Conservation (phyloP, 495 filamentous ascomycete species). For the Neurospora sp. region DNA sequence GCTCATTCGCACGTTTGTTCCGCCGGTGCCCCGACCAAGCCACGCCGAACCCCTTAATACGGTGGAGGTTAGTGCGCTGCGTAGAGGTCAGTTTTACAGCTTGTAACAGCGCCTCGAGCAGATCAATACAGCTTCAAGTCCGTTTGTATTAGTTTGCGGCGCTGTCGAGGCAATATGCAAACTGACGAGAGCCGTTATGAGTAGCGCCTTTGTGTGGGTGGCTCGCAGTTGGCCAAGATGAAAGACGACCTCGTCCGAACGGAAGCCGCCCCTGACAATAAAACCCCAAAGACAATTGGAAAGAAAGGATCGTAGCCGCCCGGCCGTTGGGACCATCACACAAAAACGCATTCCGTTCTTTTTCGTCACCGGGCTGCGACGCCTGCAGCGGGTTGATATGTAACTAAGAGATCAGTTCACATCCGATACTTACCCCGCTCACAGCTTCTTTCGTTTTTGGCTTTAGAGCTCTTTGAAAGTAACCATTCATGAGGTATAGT, state of each 20-base stretch:
- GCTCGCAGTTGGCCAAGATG: not conserved
- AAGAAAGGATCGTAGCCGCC: not conserved
- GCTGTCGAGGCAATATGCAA: not conserved
- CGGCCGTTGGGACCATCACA: not conserved
- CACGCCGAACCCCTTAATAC: not conserved
- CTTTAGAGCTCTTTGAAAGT: not conserved
- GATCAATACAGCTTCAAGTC: not conserved
- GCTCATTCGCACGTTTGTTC: not conserved
- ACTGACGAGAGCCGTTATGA: not conserved
- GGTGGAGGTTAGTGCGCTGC: not conserved
- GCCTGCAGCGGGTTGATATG: not conserved
- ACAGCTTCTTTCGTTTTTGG: not conserved
- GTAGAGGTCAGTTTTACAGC: not conserved
- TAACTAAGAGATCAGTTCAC: not conserved
- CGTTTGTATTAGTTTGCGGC: not conserved
- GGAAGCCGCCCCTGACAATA: not conserved
- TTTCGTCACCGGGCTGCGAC: not conserved
- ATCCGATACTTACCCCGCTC: not conserved
- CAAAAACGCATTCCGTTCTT: not conserved
- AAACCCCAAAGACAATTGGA: not conserved
- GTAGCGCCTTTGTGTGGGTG: not conserved
- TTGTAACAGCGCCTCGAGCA: not conserved
- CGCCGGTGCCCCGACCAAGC: not conserved
- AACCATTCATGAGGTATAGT: not conserved
- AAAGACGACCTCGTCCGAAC: not conserved